These are phyloP conservation scores for Coniosporium tulheliwenetii DNA, from an alignment of 2,329 filamentous ascomycete genomes.

Conservation along the genomic window DNA sequence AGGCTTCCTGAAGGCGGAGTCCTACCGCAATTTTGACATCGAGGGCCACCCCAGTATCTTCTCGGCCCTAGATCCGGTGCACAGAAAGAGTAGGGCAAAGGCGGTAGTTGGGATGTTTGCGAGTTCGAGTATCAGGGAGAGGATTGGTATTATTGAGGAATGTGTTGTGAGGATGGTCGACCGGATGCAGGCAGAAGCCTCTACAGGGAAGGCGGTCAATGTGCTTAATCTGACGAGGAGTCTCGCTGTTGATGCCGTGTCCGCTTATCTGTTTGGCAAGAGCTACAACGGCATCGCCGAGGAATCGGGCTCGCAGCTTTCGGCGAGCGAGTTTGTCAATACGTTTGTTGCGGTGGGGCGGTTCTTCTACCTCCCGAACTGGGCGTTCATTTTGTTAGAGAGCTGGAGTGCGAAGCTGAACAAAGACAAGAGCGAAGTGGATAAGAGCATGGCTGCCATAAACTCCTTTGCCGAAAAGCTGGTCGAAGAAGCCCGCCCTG, in stretches of 20 bases:
- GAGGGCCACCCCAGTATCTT: constrained; percentile 41
- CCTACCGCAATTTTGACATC: constrained; percentile 41
- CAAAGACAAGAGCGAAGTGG: constrained; percentile 14
- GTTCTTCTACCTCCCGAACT: constrained; percentile 36
- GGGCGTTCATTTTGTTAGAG: constrained; percentile 23
- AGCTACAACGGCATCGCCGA: constrained; percentile 34
- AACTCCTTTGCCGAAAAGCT: constrained; percentile 27
- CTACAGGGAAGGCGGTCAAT: constrained; percentile 22
- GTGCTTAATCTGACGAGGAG: constrained; percentile 33
- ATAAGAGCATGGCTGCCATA: constrained; percentile 21
- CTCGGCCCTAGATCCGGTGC: constrained; percentile 24
- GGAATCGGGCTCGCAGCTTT: constrained; percentile 14
- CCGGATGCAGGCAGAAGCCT: constrained; percentile 18
- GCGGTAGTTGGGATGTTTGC: constrained; percentile 34
- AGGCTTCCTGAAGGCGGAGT: constrained; percentile 36
- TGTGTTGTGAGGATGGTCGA: constrained; percentile 27
- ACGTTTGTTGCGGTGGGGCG: constrained; percentile 37
- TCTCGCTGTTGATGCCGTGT: constrained; percentile 38
- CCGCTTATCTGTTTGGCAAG: constrained; percentile 36
- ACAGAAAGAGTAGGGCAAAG: constrained; percentile 30
- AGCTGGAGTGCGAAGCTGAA: constrained; percentile 19
- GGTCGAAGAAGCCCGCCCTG: constrained; percentile 17
- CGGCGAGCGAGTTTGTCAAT: constrained; percentile 36
- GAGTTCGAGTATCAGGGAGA: constrained; percentile 26
- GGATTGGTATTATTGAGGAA: constrained; percentile 20